phyloP scores from a whole-genome alignment of 129 eudicot species.

The sunflower (Helianthus annuus) region DNA sequence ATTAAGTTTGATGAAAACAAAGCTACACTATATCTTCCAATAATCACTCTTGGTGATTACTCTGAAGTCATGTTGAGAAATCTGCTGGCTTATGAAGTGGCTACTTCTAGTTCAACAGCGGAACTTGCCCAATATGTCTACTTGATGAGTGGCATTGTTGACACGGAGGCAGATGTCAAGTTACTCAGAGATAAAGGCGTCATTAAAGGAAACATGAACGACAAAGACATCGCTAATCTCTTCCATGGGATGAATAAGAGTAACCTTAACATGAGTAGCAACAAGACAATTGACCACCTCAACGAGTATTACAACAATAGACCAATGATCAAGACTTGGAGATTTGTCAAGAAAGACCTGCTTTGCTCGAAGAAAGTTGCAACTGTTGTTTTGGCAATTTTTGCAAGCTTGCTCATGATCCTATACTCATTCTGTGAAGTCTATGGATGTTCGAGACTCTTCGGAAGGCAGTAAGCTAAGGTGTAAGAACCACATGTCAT shows the following conservation, averaged over 20 bases:
- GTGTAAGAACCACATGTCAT: neutral
- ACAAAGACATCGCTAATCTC: conserved; percentile 31
- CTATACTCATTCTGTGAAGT: conserved; percentile 48
- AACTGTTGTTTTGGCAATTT: conserved; percentile 10
- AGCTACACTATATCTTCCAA: conserved; percentile 34
- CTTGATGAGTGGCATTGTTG: conserved; percentile 53
- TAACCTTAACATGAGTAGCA: neutral
- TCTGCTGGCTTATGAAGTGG: conserved; percentile 43
- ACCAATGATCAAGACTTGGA: conserved; percentile 25
- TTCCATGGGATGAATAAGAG: conserved; percentile 48
- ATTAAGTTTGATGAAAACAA: conserved; percentile 15
- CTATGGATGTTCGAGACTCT: conserved; percentile 36
- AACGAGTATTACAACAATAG: conserved; percentile 35
- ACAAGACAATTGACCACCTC: conserved; percentile 16
- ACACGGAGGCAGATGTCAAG: conserved; percentile 37
- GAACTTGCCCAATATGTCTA: conserved; percentile 33
- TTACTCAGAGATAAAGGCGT: conserved; percentile 31
- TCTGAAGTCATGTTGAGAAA: conserved; percentile 53
- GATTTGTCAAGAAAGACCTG: conserved; percentile 23
- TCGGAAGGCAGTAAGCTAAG: conserved; percentile 7
- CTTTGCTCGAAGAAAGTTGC: conserved; percentile 25
- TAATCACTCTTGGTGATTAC: conserved; percentile 20
- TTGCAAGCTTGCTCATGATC: conserved; percentile 21
- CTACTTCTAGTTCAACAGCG: conserved; percentile 17
- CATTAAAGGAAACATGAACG: conserved; percentile 22